Evolutionary conservation across 129 eudicot species (phyloP).

Genomic region (Saposhnikovia divaricata): DNA sequence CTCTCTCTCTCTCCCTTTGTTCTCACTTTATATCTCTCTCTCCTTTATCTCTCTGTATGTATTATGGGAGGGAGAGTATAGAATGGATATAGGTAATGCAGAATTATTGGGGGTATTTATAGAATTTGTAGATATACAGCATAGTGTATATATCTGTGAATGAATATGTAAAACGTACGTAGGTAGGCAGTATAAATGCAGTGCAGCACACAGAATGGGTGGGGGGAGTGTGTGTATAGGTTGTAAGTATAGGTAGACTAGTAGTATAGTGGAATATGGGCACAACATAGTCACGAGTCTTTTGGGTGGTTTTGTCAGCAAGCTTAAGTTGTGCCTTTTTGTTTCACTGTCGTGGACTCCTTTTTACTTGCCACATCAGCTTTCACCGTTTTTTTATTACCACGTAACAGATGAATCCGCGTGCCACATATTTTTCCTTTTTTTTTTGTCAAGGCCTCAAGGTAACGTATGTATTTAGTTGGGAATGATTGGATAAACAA

Average conservation of each 20-base stretch:
- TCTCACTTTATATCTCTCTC: neutral
- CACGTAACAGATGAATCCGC: neutral
- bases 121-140: neutral
- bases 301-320: too few species aligned
- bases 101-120: neutral
- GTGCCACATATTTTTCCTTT: too few species aligned
- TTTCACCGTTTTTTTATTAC: neutral
- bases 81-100: neutral
- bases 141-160: neutral
- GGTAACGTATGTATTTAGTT: too few species aligned
- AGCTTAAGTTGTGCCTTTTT: neutral
- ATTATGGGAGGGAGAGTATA: neutral
- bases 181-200: neutral
- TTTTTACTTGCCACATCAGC: neutral
- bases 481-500: too few species aligned
- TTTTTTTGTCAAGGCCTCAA: too few species aligned
- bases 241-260: too few species aligned
- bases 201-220: neutral
- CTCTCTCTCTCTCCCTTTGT: neutral
- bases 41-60: neutral
- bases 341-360: constrained; percentile 1
- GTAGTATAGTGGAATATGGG: neutral
- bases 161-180: neutral
- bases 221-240: neutral
- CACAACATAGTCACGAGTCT: constrained; percentile 1